Evolutionary conservation across 495 filamentous ascomycete genomes (phyloP), one percentile per base, ranked within the genome.

Genomic region (Penicilliopsis zonata): DNA sequence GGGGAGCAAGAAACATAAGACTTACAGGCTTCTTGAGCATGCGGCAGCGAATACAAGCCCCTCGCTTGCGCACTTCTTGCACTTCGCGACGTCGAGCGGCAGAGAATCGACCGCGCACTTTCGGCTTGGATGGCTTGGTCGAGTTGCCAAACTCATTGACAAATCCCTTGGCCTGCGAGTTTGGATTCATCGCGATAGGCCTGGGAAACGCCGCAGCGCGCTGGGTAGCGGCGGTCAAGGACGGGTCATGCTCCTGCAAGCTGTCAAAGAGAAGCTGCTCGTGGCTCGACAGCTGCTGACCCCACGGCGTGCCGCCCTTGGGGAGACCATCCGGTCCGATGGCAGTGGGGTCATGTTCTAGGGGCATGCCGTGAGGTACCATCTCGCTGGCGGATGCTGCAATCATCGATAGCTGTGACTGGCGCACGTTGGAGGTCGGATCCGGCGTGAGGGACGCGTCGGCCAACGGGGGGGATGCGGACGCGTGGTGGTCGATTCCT

Each of bases 21-120:
- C 61, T 30, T 63, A 70, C 67, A 1, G 80, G 79, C 55, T 93
- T 93, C 46, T 85, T 80, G 8, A 93, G 60, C 61, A 93, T 86
- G 2, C 82, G 71, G 55, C 85, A 93, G 28, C 85, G 73, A 33
- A 87, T 83, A 44, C 85, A 93, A 9, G 85, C 85, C 13, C 85
- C 85, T 16, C 73, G 67, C 44, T 84, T 83, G 16, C 85, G 70
- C 18, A 90, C 74, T 43, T 79, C 76, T 44, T 85, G 78, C 3
- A 93, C 82, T 49, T 93, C 79, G 44, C 76, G 76, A 30, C 85
- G 70, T 33, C 85, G 59, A 3, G 57, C 59, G 5, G 75, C 65
- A 24, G 72, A 68, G 46, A 90, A 93, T 19, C 75, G 64, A 0
- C 78, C 75, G 10, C 85, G 73, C 4, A 70, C 63, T 41, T 76